Conservation (phyloP, 306 rosid species). For the Rubus parviflorus region DNA sequence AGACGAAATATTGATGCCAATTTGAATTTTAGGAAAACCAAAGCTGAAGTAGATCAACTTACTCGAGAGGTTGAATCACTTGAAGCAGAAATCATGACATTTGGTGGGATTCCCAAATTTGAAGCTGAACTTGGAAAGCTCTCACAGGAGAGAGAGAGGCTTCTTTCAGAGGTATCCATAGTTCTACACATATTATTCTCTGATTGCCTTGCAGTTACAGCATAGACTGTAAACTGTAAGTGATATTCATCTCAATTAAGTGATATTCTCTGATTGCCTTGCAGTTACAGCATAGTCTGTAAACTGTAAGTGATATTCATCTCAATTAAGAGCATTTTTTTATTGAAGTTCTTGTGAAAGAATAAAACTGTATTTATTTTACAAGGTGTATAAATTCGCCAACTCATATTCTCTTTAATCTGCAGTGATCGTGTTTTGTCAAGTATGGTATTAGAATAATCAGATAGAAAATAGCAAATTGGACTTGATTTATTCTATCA, state of each 20-base stretch:
- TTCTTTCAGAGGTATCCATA: conserved; percentile 71
- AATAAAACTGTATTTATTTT: background rate
- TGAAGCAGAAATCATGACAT: conserved; percentile 66
- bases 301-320: background rate
- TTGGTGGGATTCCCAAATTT: conserved; percentile 53
- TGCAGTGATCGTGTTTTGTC: background rate
- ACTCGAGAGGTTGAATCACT: conserved; percentile 61
- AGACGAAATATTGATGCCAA: conserved; percentile 78
- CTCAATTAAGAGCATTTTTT: background rate
- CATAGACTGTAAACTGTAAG: background rate
- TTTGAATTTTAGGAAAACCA: conserved; percentile 78
- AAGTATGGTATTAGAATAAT: background rate
- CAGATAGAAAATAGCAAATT: background rate
- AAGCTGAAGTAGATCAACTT: conserved; percentile 73
- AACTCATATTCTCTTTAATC: background rate
- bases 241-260: background rate
- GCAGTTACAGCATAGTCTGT: conserved; percentile 8
- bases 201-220: conserved; percentile 2
- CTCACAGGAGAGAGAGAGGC: conserved; percentile 75
- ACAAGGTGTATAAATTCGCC: background rate
- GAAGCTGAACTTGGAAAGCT: conserved; percentile 67
- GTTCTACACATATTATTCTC: conserved; percentile 18
- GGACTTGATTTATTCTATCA: background rate
- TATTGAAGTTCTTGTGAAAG: background rate
- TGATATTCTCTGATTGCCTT: background rate